Percentiles rank a stretch among this genome's conserved stretches.
These are phyloP conservation scores for Lasiodiplodia citricola DNA, from an alignment of 2,329 filamentous ascomycete species.

Conservation along the genomic window DNA sequence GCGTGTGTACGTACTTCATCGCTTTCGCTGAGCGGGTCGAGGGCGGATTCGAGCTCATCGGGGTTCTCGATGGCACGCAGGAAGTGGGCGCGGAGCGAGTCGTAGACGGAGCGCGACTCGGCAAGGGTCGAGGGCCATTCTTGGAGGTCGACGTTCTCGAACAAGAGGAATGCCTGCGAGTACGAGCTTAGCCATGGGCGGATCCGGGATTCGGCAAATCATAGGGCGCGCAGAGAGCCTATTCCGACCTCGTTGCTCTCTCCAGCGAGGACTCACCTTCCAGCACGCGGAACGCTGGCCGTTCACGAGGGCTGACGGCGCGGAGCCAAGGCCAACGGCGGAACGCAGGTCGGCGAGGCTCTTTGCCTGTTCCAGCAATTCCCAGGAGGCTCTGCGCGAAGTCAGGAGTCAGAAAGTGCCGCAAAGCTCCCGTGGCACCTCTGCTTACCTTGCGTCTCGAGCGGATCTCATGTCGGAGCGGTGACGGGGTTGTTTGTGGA, in stretches of 20 bases:
- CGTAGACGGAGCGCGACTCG: constrained; percentile 76
- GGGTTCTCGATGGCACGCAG: constrained; percentile 84
- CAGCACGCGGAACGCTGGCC: constrained; percentile 88
- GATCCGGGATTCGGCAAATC: not conserved
- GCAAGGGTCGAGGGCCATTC: constrained; percentile 72
- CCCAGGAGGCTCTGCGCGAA: constrained; percentile 22
- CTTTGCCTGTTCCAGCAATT: constrained; percentile 21
- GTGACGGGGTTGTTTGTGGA: constrained; percentile 16
- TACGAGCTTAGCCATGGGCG: constrained; percentile 13
- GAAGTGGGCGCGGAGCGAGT: constrained; percentile 73
- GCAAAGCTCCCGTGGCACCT: not conserved
- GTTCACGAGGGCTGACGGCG: constrained; percentile 48
- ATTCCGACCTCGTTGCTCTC: constrained; percentile 13
- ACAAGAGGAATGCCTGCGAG: constrained; percentile 77
- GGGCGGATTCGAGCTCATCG: constrained; percentile 73
- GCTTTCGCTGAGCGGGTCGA: constrained; percentile 88
- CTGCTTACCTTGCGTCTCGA: constrained; percentile 27
- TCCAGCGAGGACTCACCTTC: constrained; percentile 66
- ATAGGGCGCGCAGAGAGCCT: not conserved
- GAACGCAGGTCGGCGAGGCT: constrained; percentile 23
- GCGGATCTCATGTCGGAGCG: constrained; percentile 25
- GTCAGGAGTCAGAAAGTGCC: constrained; percentile 1
- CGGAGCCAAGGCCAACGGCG: constrained; percentile 18
- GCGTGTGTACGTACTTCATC: constrained; percentile 59
- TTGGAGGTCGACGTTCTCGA: constrained; percentile 66